Base-by-base conservation (phyloP, 345 rosid species). In the Firmiana major region DNA sequence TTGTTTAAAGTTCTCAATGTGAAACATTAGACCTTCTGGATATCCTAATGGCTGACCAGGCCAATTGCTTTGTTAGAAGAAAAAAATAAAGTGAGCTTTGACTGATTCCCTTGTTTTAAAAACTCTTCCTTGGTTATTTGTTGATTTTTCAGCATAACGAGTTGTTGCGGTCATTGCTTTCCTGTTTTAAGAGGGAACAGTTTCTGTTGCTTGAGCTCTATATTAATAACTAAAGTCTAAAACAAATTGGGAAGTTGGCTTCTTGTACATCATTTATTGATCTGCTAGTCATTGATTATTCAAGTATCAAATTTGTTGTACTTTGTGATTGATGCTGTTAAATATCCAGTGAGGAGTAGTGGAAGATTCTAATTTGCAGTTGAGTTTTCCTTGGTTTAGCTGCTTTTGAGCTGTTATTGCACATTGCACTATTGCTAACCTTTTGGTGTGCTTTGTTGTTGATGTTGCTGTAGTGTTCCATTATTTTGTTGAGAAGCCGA, bases 21-120 rank as follows among this genome's bases (percentile, higher is more conserved):
- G 72, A 83, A 84, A 71, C 70, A 73, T 24, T 78, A 10, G 79
- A 78, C 86, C 77, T 83, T 83, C 80, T 75, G 72, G 86, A 81
- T 75, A 63, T 79, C 51, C 51, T 34, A 72, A 69, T 78, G 69
- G 74, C 72, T 73, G 79, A 78, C 80, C 73, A 62, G 79, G 76
- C 80, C 75, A 62, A 42, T 21, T 55, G 40, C 71, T 68, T 54
- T 54, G 26, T 74, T 77, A 17, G 36, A 22, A 77, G 10, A 49
- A 48, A 64, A 68, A 26, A 78, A 24, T 10, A 73, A 64, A 64
- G 70, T 49, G 68, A 64, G 70, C 77, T 84, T 84, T 88, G 84
- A 79, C 85, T 69, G 19, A 0, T 40, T 65, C 71, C 57, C 34
- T 75, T 43, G 34, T 73, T 72, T 70, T 53, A 38, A 73, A 76